A percentile compares a stretch with the other conserved stretches of the same genome.
These are phyloP conservation scores for Aspergillus sclerotiicarbonarius DNA, from an alignment of 495 filamentous ascomycete species.

Conservation along the genomic window DNA sequence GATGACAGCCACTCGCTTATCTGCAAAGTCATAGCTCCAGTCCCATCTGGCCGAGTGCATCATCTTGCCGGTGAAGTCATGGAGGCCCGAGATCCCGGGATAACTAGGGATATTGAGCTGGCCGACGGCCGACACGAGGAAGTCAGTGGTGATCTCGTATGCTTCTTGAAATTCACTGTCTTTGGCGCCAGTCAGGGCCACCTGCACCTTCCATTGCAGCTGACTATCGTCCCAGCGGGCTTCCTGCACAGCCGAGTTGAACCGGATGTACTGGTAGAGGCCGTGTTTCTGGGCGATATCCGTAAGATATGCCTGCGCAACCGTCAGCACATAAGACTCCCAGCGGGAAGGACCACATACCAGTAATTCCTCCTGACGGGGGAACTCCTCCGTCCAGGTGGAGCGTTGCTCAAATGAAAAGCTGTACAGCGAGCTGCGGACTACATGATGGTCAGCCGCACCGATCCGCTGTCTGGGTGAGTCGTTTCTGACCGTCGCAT, in stretches of 20 bases:
- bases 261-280: slow-evolving; percentile 55
- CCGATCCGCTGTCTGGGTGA: not conserved
- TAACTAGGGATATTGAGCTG: slow-evolving; percentile 59
- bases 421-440: slow-evolving; percentile 55
- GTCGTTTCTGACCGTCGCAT: slow-evolving; percentile 42
- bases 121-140: slow-evolving; percentile 64
- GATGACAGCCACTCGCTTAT: slow-evolving; percentile 53
- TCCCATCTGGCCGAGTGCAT: slow-evolving; percentile 59
- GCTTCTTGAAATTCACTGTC: slow-evolving; percentile 42
- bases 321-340: not conserved
- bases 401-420: slow-evolving; percentile 66
- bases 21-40: slow-evolving; percentile 41
- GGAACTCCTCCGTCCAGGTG: slow-evolving; percentile 62
- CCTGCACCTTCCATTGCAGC: slow-evolving; percentile 54
- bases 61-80: slow-evolving; percentile 51
- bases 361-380: slow-evolving; percentile 62
- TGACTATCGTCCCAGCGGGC: slow-evolving; percentile 55
- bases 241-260: slow-evolving; percentile 50
- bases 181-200: slow-evolving; percentile 43
- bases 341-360: slow-evolving; percentile 17
- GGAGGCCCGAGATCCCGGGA: slow-evolving; percentile 58
- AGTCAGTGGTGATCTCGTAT: slow-evolving; percentile 52
- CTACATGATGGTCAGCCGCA: slow-evolving; percentile 19
- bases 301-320: slow-evolving; percentile 51
- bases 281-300: slow-evolving; percentile 58